Evolutionary conservation across 345 rosid species (phyloP), one percentile per base, ranked within the genome.

Genomic region (Citropsis articulata): DNA sequence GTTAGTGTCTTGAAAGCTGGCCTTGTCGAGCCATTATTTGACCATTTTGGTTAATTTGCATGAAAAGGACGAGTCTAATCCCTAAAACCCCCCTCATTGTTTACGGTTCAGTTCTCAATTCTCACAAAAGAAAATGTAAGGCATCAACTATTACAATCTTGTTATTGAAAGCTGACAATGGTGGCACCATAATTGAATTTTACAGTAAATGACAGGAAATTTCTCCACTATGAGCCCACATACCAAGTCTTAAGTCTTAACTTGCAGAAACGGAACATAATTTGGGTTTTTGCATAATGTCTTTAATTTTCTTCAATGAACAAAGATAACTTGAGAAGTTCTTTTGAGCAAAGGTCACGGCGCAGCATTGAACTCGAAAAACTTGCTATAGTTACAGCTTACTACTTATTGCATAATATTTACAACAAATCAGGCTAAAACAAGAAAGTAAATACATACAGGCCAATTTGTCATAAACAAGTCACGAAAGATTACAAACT

Each of bases 401-500:
- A 48, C 76, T 7, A 16, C 56, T 69, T 35, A 25, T 50, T 19
- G 42, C 61, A 48, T 18, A 35, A 66, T 71, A 75, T 70, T 35
- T 62, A 80, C 71, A 71, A 21, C 62, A 63, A 24, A 35, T 25
- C 65, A 12, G 56, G 13, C 38, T 7, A 0, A 57, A 50, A 57
- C 64, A 24, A 45, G 8, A 10, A 61, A 55, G 30, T 55, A 22
- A 27, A 45, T 55, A 13, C 56, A 65, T 25, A 13, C 56, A 72
- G 19, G 28, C 62, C 33, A 68, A 71, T 30, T 71, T 71, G 53
- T 21, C 74, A 53, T 19, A 30, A 68, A 6, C 66, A 67, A 10
- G 57, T 3, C 1, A 31, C 18, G 21, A 70, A 66, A 28, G 28
- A 79, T 77, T 12, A 79, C 81, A 71, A 73, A 79, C 75, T 66